Conservation (phyloP, 2,329 filamentous ascomycete species). For the Trichophyton rubrum region DNA sequence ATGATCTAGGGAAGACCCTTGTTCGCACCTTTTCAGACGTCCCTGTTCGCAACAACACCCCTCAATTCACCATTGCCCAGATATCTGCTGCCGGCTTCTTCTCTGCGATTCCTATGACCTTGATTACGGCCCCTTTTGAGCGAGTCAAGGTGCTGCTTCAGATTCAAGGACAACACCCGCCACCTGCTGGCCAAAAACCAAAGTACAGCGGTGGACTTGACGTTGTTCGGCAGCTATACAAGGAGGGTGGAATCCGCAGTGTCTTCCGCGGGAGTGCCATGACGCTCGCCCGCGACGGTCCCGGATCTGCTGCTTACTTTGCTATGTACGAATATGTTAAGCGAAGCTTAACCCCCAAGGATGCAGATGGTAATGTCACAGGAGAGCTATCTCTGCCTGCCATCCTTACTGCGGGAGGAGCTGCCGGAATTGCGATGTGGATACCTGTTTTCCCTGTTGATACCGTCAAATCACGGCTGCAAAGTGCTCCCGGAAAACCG, state of each 20-base stretch:
- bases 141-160: conserved; percentile 97
- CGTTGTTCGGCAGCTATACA: conserved; percentile 87
- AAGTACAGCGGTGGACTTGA: conserved; percentile 79
- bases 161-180: conserved; percentile 81
- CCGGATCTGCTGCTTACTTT: conserved; percentile 89
- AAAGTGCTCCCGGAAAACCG: conserved; percentile 77
- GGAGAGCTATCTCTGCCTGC: conserved; percentile 72
- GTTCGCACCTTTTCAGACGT: conserved; percentile 57
- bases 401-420: conserved; percentile 74
- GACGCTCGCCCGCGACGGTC: conserved; percentile 85
- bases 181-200: conserved; percentile 80
- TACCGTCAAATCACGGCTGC: conserved; percentile 86
- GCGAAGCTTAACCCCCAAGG: conserved; percentile 68
- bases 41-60: conserved; percentile 45
- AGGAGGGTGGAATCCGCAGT: conserved; percentile 74
- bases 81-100: conserved; percentile 91
- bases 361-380: conserved; percentile 57
- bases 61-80: conserved; percentile 69
- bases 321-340: conserved; percentile 96
- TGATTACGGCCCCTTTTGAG: conserved; percentile 98
- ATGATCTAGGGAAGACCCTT: conserved; percentile 86
- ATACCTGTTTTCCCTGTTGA: conserved; percentile 96
- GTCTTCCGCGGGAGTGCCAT: conserved; percentile 87
- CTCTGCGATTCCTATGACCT: conserved; percentile 91
- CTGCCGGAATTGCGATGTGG: conserved; percentile 96